Base-by-base conservation (phyloP, 2,329 filamentous ascomycete genomes). In the Ceratocystis ficicola region DNA sequence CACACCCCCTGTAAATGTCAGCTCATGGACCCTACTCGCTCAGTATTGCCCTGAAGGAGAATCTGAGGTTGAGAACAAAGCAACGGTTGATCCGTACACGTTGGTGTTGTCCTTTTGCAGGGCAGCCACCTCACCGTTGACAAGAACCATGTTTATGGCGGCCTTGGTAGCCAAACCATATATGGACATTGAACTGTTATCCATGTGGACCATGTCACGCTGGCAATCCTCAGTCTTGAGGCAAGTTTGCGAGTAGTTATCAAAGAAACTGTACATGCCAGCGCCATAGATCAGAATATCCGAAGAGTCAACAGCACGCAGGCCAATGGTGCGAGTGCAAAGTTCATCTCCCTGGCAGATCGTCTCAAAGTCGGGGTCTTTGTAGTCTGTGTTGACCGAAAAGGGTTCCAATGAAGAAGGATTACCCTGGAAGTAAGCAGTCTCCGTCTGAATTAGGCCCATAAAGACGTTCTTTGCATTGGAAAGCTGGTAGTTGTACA, bases 391-490 rank as follows among this genome's bases (percentile, higher is more conserved):
- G 71, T 86, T 83, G 69, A 78, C 76, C 0, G 77, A 77, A 75
- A 88, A 90, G 48, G 86, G 88, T 8, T 82, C 79, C 8, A 82
- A 80, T 1, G 89, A 83, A 70, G 87, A 82, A 3, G 91, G 90
- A 77, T 93, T 92, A 73, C 87, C 83, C 77, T 95, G 89, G 81
- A 87, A 90, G 79, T 89, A 91, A 41, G 91, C 88, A 4, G 91
- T 96, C 77, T 96, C 93, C 2, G 89, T 89, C 77, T 96, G 92
- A 71, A 95, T 90, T 63, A 89, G 77, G 10, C 83, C 86, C 81
- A 95, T 86, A 78, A 88, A 95, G 69, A 95, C 81, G 72, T 92
- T 87, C 72, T 84, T 80, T 1, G 91, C 89, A 69, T 86, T 86
- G 72, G 82, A 78, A 72, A 96, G 78, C 75, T 95, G 88, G 79